Evolutionary conservation across 2,329 filamentous ascomycete genomes (phyloP), one percentile per base, ranked within the genome.

Genomic region (Colletotrichum sojae): DNA sequence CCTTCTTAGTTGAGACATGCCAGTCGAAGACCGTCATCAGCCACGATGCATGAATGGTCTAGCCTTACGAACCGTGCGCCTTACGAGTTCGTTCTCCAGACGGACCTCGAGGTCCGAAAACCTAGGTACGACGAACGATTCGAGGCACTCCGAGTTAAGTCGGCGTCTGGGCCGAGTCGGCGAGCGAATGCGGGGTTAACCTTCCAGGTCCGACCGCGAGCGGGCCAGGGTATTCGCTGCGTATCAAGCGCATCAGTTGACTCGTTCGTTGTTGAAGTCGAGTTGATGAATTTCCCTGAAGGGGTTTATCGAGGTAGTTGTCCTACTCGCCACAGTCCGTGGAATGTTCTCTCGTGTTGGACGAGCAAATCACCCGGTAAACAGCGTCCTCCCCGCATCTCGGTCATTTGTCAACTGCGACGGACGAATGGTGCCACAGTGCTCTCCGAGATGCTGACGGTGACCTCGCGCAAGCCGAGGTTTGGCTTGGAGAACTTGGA

Each of bases 1-100:
- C 43, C 51, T 61, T 55, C 51, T 45, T 43, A 69, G 62, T 57
- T 56, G 62, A 67, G 55, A 61, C 67, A 69, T 69, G 62, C 63
- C 67, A 67, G 62, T 56, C 36, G 45, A 56, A 53, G 20, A 56
- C 51, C 62, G 18, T 52, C 56, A 31, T 61, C 51, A 60, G 62
- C 67, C 55, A 61, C 55, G 43, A 43, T 36, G 43, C 49, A 59
- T 55, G 48, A 55, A 43, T 67, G 55, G 16, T 56, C 36, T 61
- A 52, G 55, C 39, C 51, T 55, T 53, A 67, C 45, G 39, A 61
- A 64, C 67, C 62, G 67, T 67, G 67, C 67, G 43, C 39, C 43
- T 54, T 66, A 56, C 56, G 25, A 60, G 46, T 56, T 67, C 22
- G 46, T 56, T 61, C 22, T 56, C 55, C 36, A 51, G 36, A 59